A percentile compares a stretch with the other conserved stretches of the same genome.
These are phyloP conservation scores for sorghum (Sorghum bicolor) DNA, from an alignment of 176 grass and related monocot genomes.

Conservation along the genomic window DNA sequence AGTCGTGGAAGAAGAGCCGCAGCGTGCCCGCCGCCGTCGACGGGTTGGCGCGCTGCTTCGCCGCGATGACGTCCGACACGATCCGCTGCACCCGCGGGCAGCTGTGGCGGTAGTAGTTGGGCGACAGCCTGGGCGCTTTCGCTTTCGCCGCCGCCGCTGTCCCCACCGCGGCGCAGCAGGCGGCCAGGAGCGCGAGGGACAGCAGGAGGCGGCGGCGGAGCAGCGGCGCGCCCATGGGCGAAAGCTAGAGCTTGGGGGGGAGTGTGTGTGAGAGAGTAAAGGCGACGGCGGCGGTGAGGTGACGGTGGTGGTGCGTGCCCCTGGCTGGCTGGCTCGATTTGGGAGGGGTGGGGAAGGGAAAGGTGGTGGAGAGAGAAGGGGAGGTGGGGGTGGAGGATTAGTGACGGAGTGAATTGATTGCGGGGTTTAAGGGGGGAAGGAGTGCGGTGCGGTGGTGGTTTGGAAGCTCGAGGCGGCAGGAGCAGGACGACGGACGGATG, in stretches of 20 bases:
- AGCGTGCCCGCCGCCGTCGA: slow-evolving; percentile 79
- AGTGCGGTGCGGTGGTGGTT: slow-evolving; percentile 5
- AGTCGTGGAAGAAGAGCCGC: slow-evolving; percentile 98
- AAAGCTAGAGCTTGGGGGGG: neutral
- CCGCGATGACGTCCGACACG: slow-evolving; percentile 50
- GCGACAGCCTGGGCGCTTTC: slow-evolving; percentile 39
- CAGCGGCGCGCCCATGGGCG: slow-evolving; percentile 27
- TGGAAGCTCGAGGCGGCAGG: slow-evolving; percentile 15
- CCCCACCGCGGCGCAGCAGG: too few species aligned
- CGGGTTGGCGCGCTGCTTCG: slow-evolving; percentile 78
- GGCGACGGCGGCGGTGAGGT: neutral
- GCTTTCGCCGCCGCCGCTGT: neutral
- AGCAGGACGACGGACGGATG: slow-evolving; percentile 14
- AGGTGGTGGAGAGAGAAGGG: neutral
- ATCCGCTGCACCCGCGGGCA: slow-evolving; percentile 72
- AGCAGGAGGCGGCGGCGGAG: slow-evolving; percentile 5
- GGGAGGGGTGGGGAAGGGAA: neutral
- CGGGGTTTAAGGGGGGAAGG: slow-evolving; percentile 23
- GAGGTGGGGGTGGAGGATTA: neutral
- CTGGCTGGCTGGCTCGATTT: slow-evolving; percentile 7
- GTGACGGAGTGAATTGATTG: slow-evolving; percentile 34
- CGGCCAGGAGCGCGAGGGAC: neutral
- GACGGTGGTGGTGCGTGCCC: neutral
- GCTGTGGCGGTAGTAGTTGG: slow-evolving; percentile 60
- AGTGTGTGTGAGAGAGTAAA: neutral